These are phyloP conservation scores for Avena sativa DNA, from an alignment of 176 grass and related monocot species.

Conservation along the genomic window DNA sequence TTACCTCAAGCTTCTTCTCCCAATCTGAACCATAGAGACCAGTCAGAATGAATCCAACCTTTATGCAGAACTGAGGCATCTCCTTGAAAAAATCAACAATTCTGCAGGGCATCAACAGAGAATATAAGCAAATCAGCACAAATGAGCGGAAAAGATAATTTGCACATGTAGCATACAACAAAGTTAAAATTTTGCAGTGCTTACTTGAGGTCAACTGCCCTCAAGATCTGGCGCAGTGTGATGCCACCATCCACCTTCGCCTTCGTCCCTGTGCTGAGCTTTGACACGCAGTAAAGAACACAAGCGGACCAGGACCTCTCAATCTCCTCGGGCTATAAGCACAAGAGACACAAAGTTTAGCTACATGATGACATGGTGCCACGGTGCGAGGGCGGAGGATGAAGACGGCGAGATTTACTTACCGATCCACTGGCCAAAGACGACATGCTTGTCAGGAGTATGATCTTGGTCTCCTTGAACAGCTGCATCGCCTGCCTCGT, in stretches of 20 bases:
- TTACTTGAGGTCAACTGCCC: slow-evolving; percentile 84
- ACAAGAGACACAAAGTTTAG: slow-evolving; percentile 32
- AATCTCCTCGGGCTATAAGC: slow-evolving; percentile 73
- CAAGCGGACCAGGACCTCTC: slow-evolving; percentile 85
- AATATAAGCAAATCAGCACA: slow-evolving; percentile 19
- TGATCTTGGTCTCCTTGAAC: slow-evolving; percentile 71
- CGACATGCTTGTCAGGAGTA: slow-evolving; percentile 73
- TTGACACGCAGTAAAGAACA: slow-evolving; percentile 87
- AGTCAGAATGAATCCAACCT: slow-evolving; percentile 66
- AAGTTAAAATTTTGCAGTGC: background rate
- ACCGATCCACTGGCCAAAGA: slow-evolving; percentile 80
- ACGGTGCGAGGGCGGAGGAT: background rate
- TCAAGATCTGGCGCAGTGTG: slow-evolving; percentile 80
- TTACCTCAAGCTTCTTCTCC: slow-evolving; percentile 95
- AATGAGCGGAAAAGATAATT: background rate
- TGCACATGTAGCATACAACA: background rate
- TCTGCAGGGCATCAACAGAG: slow-evolving; percentile 54
- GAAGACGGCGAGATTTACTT: slow-evolving; percentile 42
- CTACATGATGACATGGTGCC: background rate
- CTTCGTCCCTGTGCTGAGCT: slow-evolving; percentile 56
- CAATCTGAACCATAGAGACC: slow-evolving; percentile 91
- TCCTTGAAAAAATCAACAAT: slow-evolving; percentile 93
- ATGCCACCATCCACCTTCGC: slow-evolving; percentile 63
- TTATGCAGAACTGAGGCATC: slow-evolving; percentile 95
- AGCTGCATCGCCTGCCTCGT: slow-evolving; percentile 73